Evolutionary conservation across 2,329 filamentous ascomycete genomes (phyloP), one percentile per base, ranked within the genome.

Genomic region (Grosmannia serpens): DNA sequence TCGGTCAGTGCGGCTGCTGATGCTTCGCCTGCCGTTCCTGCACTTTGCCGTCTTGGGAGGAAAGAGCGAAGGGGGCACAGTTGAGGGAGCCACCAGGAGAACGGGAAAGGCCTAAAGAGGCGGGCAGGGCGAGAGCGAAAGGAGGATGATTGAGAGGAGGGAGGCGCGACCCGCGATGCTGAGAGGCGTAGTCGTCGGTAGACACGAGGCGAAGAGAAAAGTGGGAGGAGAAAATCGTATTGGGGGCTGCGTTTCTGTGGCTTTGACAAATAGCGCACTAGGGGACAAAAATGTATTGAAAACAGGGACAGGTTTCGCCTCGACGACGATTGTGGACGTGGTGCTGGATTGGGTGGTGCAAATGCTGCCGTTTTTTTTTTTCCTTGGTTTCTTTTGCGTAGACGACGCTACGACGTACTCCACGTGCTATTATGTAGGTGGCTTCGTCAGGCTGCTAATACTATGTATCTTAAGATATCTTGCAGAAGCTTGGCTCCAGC

Each of bases 211-310:
- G 26, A 13, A 31, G 8, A 22, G 53, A 55, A 47, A 41, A 55
- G 24, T 26, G 53, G 53, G 53, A 46, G 26, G 26, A 33, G 26
- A 33, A 55, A 55, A 55, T 44, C 26, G 51, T 41, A 53, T 47
- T 15, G 53, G 15, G 33, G 24, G 24, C 26, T 20, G 29, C 27
- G 35, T n/a, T n/a, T n/a, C n/a, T n/a, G n/a, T n/a, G 15, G 33
- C 20, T 41, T 53, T 57, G 56, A 57, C 56, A 57, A 57, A 57
- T 57, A 26, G 11, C 20, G 49, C 49, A 33, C 55, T 46, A 53
- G 46, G 55, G 51, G 15, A 31, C 29, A 29, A 22, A 22, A 54
- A 41, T 26, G 33, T 24, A 20, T 4, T 26, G 11, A 29, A 52
- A n/a, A 35, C 4, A 33, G 10, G 29, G 20, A 35, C n/a, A n/a